Conservation (phyloP, 257 asterid genomes). For the Catharanthus roseus region DNA sequence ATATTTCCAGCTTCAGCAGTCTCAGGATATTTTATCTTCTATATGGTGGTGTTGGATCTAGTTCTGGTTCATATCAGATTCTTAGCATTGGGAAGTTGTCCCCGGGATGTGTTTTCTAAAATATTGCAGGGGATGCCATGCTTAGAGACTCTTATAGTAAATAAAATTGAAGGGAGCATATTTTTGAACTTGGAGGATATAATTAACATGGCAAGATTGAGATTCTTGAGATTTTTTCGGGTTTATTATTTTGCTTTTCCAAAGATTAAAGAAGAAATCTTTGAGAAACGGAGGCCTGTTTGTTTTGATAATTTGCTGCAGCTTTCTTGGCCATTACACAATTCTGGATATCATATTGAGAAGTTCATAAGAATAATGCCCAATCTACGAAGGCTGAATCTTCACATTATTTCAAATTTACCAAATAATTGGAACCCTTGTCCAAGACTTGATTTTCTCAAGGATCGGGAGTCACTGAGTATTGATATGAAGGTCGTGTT, state of each 20-base stretch:
- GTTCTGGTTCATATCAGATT: not conserved
- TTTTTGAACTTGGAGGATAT: not conserved
- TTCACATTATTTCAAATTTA: too few species aligned
- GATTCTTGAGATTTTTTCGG: not conserved
- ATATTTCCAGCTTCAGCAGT: not conserved
- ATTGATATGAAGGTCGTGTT: too few species aligned
- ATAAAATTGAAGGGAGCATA: not conserved
- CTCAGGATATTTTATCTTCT: not conserved
- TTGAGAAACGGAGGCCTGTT: not conserved
- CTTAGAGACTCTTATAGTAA: not conserved
- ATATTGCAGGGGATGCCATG: not conserved
- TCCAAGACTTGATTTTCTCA: not conserved
- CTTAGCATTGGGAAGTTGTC: not conserved
- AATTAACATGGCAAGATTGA: not conserved
- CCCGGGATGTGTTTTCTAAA: not conserved
- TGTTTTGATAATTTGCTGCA: not conserved
- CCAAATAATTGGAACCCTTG: too few species aligned
- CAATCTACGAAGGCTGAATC: not conserved
- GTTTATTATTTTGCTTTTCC: not conserved
- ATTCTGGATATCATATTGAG: not conserved
- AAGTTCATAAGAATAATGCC: not conserved
- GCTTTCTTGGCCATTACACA: not conserved
- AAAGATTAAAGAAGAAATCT: not conserved
- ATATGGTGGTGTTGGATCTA: too few species aligned
- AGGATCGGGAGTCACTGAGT: not conserved